Evolutionary conservation across 169 alveolate species (phyloP).

Genomic region (Babesia gibsoni): DNA sequence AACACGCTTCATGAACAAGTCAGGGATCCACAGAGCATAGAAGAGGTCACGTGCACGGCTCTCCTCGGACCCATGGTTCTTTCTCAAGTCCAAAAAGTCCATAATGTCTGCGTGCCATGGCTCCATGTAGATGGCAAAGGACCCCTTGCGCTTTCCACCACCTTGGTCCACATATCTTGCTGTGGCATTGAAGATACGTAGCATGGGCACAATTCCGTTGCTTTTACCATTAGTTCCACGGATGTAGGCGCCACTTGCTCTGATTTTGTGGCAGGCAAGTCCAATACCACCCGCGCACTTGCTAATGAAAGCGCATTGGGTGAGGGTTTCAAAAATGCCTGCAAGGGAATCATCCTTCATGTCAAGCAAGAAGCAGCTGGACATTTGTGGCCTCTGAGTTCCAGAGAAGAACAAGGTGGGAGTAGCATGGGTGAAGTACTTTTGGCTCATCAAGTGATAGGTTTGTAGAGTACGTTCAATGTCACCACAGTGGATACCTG

Average conservation of each 20-base stretch:
- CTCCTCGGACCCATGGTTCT: constrained; percentile 98
- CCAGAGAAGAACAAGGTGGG: constrained; percentile 98
- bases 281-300: constrained; percentile 99
- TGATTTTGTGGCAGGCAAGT: constrained; percentile 90
- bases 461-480: constrained; percentile 90
- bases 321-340: constrained; percentile 95
- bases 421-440: constrained; percentile 98
- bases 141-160: constrained; percentile 97
- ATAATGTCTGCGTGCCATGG: constrained; percentile 99
- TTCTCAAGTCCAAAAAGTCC: constrained; percentile 91
- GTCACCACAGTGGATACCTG: constrained; percentile 96
- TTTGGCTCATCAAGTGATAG: constrained; percentile 92
- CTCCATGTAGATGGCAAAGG: constrained; percentile 97
- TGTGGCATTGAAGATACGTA: constrained; percentile 93
- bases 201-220: constrained; percentile 98
- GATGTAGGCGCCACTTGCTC: constrained; percentile 95
- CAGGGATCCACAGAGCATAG: constrained; percentile 99
- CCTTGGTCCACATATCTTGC: constrained; percentile 94
- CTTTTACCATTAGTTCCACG: constrained; percentile 97
- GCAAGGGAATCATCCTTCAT: constrained; percentile 95
- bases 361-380: constrained; percentile 92
- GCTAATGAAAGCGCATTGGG: constrained; percentile 93
- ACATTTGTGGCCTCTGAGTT: constrained; percentile 94
- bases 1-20: constrained; percentile 97
- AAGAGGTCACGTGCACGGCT: constrained; percentile 96